Evolutionary conservation across 352 stramenopile genomes (phyloP), one percentile per base, ranked within the genome.

Genomic region (Pilasporangium apinafurcum): DNA sequence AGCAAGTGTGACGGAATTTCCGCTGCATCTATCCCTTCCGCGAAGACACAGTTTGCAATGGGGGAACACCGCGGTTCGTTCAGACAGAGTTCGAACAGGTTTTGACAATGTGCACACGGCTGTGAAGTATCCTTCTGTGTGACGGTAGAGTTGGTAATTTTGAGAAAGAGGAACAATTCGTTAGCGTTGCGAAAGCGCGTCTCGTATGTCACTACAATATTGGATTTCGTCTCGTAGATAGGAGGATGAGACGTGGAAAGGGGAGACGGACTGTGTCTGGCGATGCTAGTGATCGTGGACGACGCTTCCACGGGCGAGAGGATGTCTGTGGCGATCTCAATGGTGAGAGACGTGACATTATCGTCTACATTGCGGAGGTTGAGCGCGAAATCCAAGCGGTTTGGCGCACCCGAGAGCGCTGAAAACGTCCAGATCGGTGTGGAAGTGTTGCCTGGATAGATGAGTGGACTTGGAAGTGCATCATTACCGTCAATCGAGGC

Each of bases 211-310:
- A 78, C 68, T 7, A 73, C 62, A 24, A 81, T 44, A 56, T 75
- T 75, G 59, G 59, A 70, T 9, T 44, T 47, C 8, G 59, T 55
- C 40, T 54, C 25, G 31, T 55, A 75, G 9, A 75, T 41, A 1
- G 63, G 39, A 5, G 37, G 40, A 4, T 20, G 18, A 36, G 31
- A 36, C n/a, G 8, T 14, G 4, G 12, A 5, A 17, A 17, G 18
- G 6, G 27, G 17, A 1, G 20, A 5, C 0, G 26, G 14, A 3
- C 48, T 38, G 24, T 54, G 44, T 4, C 65, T 48, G n/a, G 68
- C 62, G 37, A 81, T 81, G 52, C 67, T 81, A 27, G 71, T 84
- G 59, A 79, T 63, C 2, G 62, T 75, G 17, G 71, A 65, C 8
- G 62, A 59, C 10, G 68, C 65, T 32, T 84, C 65, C 1, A 54